These are phyloP conservation scores for Mrakia hoshinonis DNA, from an alignment of 768 basidiomycete genomes.

Conservation along the genomic window DNA sequence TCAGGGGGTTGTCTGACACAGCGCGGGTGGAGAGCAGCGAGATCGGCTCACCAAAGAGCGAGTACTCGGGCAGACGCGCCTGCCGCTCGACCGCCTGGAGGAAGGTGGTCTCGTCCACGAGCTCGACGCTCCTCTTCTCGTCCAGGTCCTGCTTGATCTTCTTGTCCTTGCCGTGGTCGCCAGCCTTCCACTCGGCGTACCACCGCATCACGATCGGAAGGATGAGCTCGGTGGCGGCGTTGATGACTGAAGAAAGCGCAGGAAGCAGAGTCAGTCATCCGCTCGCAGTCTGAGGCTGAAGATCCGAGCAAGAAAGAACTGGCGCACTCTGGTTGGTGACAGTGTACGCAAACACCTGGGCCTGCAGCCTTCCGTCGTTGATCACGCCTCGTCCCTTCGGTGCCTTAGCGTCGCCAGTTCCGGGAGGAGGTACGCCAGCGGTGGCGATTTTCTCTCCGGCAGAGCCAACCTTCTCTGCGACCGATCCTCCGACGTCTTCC, in stretches of 20 bases:
- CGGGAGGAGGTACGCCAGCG: conserved; percentile 30
- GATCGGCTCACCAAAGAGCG: conserved; percentile 51
- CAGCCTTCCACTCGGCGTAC: conserved; percentile 16
- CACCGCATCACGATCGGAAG: conserved; percentile 57
- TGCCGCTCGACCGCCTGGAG: conserved; percentile 69
- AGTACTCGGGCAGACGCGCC: conserved; percentile 69
- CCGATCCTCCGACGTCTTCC: conserved; percentile 3
- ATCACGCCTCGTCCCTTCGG: conserved; percentile 36
- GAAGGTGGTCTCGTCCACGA: conserved; percentile 60
- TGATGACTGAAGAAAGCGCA: conserved; percentile 45
- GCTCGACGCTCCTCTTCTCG: neutral
- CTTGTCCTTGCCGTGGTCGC: neutral
- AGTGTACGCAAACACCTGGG: conserved; percentile 48
- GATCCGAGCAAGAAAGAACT: too few species aligned
- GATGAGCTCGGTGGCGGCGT: conserved; percentile 68
- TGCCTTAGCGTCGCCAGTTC: conserved; percentile 3
- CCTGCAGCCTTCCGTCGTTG: conserved; percentile 54
- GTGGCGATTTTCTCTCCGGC: conserved; percentile 35
- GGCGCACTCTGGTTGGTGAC: conserved; percentile 65
- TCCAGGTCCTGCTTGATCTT: neutral
- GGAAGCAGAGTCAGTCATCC: neutral
- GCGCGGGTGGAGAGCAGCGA: neutral
- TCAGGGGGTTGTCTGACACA: too few species aligned
- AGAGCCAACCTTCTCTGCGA: conserved; percentile 33
- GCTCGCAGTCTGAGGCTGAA: too few species aligned